Evolutionary conservation across 1,284 basidiomycete genomes (phyloP), one percentile per base, ranked within the genome.

Genomic region (Trametes hirsuta): DNA sequence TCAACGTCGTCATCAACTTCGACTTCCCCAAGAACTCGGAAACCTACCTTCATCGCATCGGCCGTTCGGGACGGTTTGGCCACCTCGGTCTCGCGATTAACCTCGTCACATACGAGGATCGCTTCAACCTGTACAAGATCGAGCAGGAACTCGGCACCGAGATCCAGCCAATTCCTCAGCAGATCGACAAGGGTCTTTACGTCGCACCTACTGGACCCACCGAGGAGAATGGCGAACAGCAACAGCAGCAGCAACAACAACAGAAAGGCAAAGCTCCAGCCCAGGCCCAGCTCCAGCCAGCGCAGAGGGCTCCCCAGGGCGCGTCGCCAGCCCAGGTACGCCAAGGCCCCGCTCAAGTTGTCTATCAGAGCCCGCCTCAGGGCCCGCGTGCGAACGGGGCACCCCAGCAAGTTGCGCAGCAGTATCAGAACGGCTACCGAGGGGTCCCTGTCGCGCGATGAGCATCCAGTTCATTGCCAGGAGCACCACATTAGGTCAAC

Each of bases 1-100:
- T 99, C 65, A 99, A 99, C 76, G 97, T 98, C 71, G 97, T 99
- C 71, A 98, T 99, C 84, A 98, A 98, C 82, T 99, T 99, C 75
- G 96, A 98, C 76, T 98, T 99, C 78, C 97, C 97, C 63, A 97
- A 98, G 84, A 98, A 97, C 72, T 93, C 94, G 58, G 97, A 99
- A 78, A 98, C 96, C 2, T 99, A 99, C 77, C 87, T 99, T 35
- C 97, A 99, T 77, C 90, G 95, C 64, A 97, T 98, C 72, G 97
- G 97, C 76, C 94, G 97, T 66, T 96, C 94, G 9, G 97, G 97
- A 60, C 92, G 97, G 55, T 98, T 97, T 74, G 97, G 97, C 59
- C 97, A 99, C 76, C 80, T 98, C 64, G 97, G 97, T 76, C 82
- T 99, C 51, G 97, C 97, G 44, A 98, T 99, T 78, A 98, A 97